Percentiles rank a stretch among this genome's conserved stretches.
Conservation (phyloP, 2,329 filamentous ascomycete genomes). For the Epichloe coenophiala region DNA sequence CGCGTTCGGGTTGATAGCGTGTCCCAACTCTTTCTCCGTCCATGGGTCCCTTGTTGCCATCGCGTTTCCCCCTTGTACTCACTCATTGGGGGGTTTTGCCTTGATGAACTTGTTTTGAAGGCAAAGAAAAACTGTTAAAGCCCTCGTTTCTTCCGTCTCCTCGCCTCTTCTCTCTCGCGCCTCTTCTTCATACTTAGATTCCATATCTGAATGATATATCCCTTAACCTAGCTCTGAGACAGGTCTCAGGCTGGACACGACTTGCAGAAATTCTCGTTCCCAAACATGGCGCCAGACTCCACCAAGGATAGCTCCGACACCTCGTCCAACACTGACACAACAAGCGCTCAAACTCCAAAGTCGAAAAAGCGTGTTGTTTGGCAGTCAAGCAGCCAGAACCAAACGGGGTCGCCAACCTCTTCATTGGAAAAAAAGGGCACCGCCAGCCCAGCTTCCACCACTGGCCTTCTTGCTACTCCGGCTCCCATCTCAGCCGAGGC, state of each 20-base stretch:
- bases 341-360: conserved; percentile 18
- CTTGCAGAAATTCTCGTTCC: conserved; percentile 8
- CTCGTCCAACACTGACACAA: conserved; percentile 9
- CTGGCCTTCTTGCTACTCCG: neutral
- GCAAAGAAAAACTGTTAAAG: neutral
- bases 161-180: neutral
- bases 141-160: neutral
- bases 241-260: conserved; percentile 12
- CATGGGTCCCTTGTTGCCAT: neutral
- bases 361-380: conserved; percentile 29
- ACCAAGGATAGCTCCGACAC: conserved; percentile 15
- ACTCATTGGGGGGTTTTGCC: neutral
- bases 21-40: neutral
- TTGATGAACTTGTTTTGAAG: neutral
- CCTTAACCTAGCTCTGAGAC: conserved; percentile 9
- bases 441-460: conserved; percentile 9
- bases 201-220: conserved; percentile 3
- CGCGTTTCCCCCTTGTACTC: neutral
- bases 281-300: conserved; percentile 11
- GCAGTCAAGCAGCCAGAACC: conserved; percentile 15
- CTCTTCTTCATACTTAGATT: neutral
- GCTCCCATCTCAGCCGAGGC: neutral
- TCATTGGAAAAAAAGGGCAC: conserved; percentile 2
- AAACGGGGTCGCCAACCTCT: conserved; percentile 3
- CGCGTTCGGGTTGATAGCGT: neutral